Base-by-base conservation (phyloP, 2,329 filamentous ascomycete species). In the Fusarium humuli region DNA sequence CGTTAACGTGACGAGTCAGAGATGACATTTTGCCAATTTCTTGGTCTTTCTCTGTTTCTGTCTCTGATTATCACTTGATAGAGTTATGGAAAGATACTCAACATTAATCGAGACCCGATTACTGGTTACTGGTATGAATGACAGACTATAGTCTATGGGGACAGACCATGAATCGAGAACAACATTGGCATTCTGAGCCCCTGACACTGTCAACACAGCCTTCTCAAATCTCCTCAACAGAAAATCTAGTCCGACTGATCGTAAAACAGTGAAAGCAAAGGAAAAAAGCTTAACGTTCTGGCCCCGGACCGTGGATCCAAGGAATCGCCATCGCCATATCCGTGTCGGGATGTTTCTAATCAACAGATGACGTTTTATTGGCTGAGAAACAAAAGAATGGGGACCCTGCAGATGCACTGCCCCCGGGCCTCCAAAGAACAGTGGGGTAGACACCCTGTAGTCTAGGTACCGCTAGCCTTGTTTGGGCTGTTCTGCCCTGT, bases 241-340 rank as follows among this genome's bases (percentile, higher is more conserved):
- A 56, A 67, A 64, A 50, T n/a, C 48, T 62, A 42, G 45, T 41
- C 47, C 30, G 32, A 54, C 7, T 37, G 27, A 56, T 54, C 25
- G 32, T 23, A 45, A 40, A 50, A 52, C 40, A 54, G 40, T 34
- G 41, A 65, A 61, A 57, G 47, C 16, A 42, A 18, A 40, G 50
- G 23, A 44, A 50, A 54, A 69, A 69, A 69, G 55, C 67, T 69
- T 69, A 58, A 69, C 55, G 61, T 71, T 71, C 64, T 71, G 53
- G 68, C 45, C 65, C 55, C 42, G 23, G 53, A 45, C 45, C 62
- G 52, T 37, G 64, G 44, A 41, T 46, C 49, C 49, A 50, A 50
- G 61, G 44, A 57, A 72, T 72, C 47, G 67, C 70, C 67, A 73
- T 71, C 67, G 67, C 70, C 67, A 69, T 66, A 52, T 41, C 49